Percentiles rank a stretch among this genome's conserved stretches.
These are phyloP conservation scores for Malus hybrid DNA, from an alignment of 331 rosid genomes.

Conservation along the genomic window DNA sequence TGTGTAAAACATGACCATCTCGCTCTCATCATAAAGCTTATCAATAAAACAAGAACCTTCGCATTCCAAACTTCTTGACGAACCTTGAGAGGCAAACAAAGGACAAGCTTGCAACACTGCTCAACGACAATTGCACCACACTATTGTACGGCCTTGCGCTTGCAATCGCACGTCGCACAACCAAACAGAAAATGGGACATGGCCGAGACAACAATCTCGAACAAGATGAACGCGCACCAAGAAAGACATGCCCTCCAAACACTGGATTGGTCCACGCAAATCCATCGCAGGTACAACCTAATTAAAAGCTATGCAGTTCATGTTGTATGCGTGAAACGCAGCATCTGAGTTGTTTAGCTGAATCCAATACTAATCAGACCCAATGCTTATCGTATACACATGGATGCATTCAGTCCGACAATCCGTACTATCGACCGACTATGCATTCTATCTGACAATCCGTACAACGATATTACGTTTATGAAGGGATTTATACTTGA, in stretches of 20 bases:
- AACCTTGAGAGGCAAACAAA: conserved; percentile 56
- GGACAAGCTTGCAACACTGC: conserved; percentile 53
- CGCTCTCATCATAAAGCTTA: conserved; percentile 80
- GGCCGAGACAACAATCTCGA: conserved; percentile 52
- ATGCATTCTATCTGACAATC: background rate
- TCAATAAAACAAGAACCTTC: conserved; percentile 76
- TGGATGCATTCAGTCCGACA: too few relatives aligned
- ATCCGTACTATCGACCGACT: background rate
- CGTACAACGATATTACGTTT: background rate
- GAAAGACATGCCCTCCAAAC: conserved; percentile 46
- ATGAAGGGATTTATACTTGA: background rate
- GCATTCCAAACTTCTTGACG: conserved; percentile 49
- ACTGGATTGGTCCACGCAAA: conserved; percentile 88
- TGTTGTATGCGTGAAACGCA: conserved; percentile 48
- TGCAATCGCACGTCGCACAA: conserved; percentile 53
- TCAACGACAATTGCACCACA: conserved; percentile 66
- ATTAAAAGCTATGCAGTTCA: conserved; percentile 48
- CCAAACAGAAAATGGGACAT: conserved; percentile 55
- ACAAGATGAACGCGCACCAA: conserved; percentile 55
- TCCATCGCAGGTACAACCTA: conserved; percentile 74
- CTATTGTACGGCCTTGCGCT: conserved; percentile 61
- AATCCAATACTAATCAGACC: too few relatives aligned
- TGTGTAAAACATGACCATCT: conserved; percentile 25
- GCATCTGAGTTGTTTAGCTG: conserved; percentile 12
- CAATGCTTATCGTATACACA: too few relatives aligned